Conservation (phyloP, 345 rosid genomes). For the Toxicodendron radicans region DNA sequence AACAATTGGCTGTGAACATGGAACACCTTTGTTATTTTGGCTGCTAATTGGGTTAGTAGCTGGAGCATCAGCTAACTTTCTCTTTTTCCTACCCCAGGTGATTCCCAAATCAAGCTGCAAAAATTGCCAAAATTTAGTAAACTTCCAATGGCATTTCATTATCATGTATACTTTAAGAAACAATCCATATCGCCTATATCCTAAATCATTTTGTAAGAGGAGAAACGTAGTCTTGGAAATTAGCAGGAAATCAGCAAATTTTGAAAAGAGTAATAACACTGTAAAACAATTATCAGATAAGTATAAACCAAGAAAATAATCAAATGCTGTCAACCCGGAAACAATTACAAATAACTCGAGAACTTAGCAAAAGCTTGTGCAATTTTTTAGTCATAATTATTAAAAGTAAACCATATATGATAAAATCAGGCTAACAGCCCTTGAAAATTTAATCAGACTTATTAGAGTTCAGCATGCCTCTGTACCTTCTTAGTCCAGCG, state of each 20-base stretch:
- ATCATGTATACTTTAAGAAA: background rate
- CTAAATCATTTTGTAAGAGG: background rate
- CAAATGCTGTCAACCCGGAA: background rate
- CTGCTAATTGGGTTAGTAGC: constrained; percentile 4
- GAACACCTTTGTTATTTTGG: background rate
- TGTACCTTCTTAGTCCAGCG: constrained; percentile 23
- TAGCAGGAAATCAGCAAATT: constrained; percentile 6
- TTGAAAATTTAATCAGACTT: background rate
- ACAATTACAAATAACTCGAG: background rate
- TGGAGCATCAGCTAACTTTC: constrained; percentile 12
- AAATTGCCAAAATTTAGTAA: background rate
- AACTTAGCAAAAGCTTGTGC: background rate
- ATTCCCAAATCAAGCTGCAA: constrained; percentile 35
- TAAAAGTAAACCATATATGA: background rate
- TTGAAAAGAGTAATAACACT: background rate
- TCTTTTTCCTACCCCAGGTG: constrained; percentile 21
- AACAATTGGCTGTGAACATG: constrained; percentile 5
- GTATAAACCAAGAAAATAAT: background rate
- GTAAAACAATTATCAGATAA: background rate
- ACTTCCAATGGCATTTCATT: background rate
- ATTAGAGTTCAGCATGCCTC: constrained; percentile 1
- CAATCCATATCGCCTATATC: background rate
- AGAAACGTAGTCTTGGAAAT: background rate
- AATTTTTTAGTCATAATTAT: background rate
- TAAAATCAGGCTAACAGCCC: background rate